Evolutionary conservation across 257 asterid genomes (phyloP).

Genomic region (Hygrophila difformis): DNA sequence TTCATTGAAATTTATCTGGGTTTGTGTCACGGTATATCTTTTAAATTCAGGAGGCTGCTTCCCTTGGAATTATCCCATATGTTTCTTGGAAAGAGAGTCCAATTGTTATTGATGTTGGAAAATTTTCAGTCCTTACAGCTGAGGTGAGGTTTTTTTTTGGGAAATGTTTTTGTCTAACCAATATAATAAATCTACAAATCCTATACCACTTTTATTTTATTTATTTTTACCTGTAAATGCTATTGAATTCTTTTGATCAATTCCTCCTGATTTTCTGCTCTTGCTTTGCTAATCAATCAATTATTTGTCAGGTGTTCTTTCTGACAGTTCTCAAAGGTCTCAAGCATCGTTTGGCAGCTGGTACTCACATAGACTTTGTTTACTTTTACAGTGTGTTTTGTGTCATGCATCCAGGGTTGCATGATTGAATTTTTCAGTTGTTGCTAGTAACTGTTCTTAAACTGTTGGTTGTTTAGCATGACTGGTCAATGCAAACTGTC

Average conservation of each 20-base stretch:
- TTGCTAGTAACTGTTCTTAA: slow-evolving; percentile 1
- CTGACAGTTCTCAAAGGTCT: slow-evolving; percentile 89
- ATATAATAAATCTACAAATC: slow-evolving; percentile 4
- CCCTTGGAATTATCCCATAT: slow-evolving; percentile 67
- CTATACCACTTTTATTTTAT: too few species aligned
- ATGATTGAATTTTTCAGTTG: not conserved
- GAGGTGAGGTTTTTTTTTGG: slow-evolving; percentile 49
- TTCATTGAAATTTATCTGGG: slow-evolving; percentile 16
- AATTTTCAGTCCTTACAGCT: slow-evolving; percentile 53
- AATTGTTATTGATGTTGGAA: slow-evolving; percentile 58
- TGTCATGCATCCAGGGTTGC: slow-evolving; percentile 1
- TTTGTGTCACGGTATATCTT: slow-evolving; percentile 9
- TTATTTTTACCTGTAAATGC: too few species aligned
- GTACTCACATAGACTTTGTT: slow-evolving; percentile 37
- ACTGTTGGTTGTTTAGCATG: not conserved
- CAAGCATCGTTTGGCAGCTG: slow-evolving; percentile 97
- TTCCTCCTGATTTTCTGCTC: too few species aligned
- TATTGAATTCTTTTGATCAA: too few species aligned
- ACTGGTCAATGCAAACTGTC: slow-evolving; percentile 6
- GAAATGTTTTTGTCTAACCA: not conserved
- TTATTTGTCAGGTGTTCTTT: slow-evolving; percentile 66
- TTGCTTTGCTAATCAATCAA: too few species aligned
- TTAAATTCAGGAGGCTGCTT: slow-evolving; percentile 75
- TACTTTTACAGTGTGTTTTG: slow-evolving; percentile 13
- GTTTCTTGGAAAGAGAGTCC: slow-evolving; percentile 60